Evolutionary conservation across 176 grass and related monocot genomes (phyloP), one percentile per base, ranked within the genome.

Genomic region (Melocanna baccifera): DNA sequence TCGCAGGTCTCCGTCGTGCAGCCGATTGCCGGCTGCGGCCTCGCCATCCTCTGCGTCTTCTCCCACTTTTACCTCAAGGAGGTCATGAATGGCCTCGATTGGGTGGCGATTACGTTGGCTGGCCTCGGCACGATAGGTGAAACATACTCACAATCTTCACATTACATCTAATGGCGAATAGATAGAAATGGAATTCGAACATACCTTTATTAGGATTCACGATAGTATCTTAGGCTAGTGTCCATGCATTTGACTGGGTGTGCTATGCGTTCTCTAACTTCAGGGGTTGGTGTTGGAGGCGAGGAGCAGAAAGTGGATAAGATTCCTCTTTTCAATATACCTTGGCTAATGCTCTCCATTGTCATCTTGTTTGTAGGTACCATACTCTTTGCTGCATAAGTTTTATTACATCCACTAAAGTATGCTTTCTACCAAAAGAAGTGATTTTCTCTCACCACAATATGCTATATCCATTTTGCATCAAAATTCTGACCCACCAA

Each of bases 341-440:
- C 97, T 69, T 95, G 93, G 89, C 88, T 99, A 41, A 81, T 95
- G 67, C 80, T 96, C 67, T 84, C 93, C 46, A 78, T 90, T 86
- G 70, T 68, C 84, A 88, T 94, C 93, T 96, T 96, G 96, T 96
- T 99, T 99, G 96, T 99, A 96, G 91, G 96, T 99, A 96, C 78
- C 93, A 92, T 94, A 67, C 86, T 92, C 81, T 69, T 51, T 91
- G 89, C 62, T 69, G 76, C 46, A 64, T 91, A 26, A 52, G 18
- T 74, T 83, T 26, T 58, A 39, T 67, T 16, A 4, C 30, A 79
- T 29, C 23, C 67, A 20, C n/a, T 23, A 14, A 75, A 83, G 20
- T 41, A 42, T 61, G n/a, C 7, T 40, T 81, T 58, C 25, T 65
- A 79, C 40, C 43, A 19, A 72, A 62, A 83, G 22, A 83, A 69